Conservation (phyloP, 352 stramenopile species). For the Globisporangium cederbergense region DNA sequence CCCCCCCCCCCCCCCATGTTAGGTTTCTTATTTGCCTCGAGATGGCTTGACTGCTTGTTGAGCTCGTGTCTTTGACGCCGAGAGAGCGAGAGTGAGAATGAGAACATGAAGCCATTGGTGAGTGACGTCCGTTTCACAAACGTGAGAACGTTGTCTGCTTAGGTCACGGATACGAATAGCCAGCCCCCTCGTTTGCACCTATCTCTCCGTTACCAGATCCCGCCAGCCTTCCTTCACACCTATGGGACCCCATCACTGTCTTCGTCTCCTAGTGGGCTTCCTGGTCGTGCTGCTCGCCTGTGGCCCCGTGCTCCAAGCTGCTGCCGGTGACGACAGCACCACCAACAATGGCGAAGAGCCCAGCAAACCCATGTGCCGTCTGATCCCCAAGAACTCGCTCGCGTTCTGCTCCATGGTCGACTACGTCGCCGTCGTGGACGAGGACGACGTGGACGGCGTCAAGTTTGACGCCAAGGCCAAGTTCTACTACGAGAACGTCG, state of each 20-base stretch:
- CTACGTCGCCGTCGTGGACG: conserved; percentile 71
- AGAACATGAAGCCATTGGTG: not conserved
- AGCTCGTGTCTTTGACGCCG: not conserved
- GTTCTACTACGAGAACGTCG: conserved; percentile 78
- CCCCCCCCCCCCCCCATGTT: not conserved
- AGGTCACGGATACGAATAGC: not conserved
- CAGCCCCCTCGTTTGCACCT: not conserved
- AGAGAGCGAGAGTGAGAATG: not conserved
- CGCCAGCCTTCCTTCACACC: not conserved
- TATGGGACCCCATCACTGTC: not conserved
- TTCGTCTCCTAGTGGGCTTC: not conserved
- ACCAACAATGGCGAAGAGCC: conserved; percentile 36
- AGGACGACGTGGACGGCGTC: conserved; percentile 39
- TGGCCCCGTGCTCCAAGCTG: not conserved
- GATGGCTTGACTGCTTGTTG: not conserved
- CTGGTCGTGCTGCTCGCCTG: not conserved
- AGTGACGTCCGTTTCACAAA: not conserved
- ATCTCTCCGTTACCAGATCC: not conserved
- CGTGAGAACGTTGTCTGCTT: not conserved
- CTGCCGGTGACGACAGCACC: conserved; percentile 13
- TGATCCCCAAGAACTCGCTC: conserved; percentile 60
- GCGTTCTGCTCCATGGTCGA: conserved; percentile 84
- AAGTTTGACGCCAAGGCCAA: conserved; percentile 58
- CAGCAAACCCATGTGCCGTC: conserved; percentile 34
- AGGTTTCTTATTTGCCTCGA: conserved; percentile 2